Conservation (phyloP, 768 basidiomycete genomes). For the Dioszegia crocea region DNA sequence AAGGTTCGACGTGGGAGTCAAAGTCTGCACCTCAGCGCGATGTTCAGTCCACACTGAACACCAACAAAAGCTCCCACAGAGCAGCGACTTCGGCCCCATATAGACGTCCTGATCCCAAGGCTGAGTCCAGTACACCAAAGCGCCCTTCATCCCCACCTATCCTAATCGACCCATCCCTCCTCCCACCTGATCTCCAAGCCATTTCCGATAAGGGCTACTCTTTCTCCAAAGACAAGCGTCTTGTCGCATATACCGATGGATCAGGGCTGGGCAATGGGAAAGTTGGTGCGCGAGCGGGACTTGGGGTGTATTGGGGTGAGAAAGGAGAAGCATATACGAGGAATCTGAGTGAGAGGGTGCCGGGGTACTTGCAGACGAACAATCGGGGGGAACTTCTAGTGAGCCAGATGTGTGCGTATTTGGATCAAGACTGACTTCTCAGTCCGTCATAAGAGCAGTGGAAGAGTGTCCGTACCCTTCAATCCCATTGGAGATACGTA, state of each 20-base stretch:
- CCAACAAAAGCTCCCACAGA: too few relatives aligned
- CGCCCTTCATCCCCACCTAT: slow-evolving; percentile 19
- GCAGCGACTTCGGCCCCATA: too few relatives aligned
- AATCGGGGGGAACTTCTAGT: slow-evolving; percentile 78
- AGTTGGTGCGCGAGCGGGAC: slow-evolving; percentile 63
- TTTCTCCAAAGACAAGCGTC: slow-evolving; percentile 20
- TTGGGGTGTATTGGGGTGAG: slow-evolving; percentile 87
- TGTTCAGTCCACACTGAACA: too few relatives aligned
- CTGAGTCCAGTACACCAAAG: slow-evolving; percentile 11
- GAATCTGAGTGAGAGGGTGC: slow-evolving; percentile 64
- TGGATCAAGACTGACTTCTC: not conserved
- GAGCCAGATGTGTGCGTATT: slow-evolving; percentile 31
- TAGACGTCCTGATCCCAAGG: too few relatives aligned
- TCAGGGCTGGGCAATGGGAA: slow-evolving; percentile 80
- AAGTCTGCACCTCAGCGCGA: too few relatives aligned
- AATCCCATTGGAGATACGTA: slow-evolving; percentile 66
- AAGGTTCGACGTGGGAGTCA: slow-evolving; percentile 12
- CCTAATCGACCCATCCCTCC: slow-evolving; percentile 4
- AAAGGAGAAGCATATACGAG: slow-evolving; percentile 47
- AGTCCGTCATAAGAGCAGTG: slow-evolving; percentile 80
- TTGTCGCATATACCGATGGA: slow-evolving; percentile 78
- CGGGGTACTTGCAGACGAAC: slow-evolving; percentile 49
- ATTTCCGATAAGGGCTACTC: slow-evolving; percentile 27
- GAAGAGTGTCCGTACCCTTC: slow-evolving; percentile 62
- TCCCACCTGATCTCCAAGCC: slow-evolving; percentile 12